Evolutionary conservation across 2,329 filamentous ascomycete species (phyloP).

Genomic region (Cladobotryum protrusum): DNA sequence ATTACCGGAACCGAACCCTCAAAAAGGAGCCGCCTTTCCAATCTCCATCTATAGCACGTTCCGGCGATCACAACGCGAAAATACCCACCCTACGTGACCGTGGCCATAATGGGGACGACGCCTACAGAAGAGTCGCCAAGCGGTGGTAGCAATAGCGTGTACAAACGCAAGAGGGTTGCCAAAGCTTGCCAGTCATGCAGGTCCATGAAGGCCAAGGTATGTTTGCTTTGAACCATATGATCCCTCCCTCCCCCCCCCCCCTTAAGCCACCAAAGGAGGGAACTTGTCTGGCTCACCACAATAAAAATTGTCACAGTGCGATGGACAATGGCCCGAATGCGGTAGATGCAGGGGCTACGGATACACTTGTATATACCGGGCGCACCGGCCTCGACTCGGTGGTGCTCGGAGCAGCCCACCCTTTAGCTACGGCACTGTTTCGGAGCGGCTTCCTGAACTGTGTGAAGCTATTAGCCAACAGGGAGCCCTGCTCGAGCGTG

Average conservation of each 20-base stretch:
- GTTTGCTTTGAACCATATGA: background rate
- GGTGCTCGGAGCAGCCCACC: background rate
- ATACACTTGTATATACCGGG: slow-evolving; percentile 16
- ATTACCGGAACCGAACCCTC: too few relatives aligned
- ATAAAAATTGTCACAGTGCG: slow-evolving; percentile 6
- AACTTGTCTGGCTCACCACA: background rate
- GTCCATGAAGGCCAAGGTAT: slow-evolving; percentile 21
- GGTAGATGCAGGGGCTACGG: slow-evolving; percentile 20
- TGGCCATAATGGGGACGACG: too few relatives aligned
- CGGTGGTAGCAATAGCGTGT: background rate
- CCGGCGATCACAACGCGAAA: too few relatives aligned
- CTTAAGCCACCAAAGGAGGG: too few relatives aligned
- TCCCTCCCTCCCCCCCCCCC: background rate
- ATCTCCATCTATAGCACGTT: too few relatives aligned
- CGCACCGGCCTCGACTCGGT: background rate
- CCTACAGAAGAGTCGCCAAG: too few relatives aligned
- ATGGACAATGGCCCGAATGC: slow-evolving; percentile 18
- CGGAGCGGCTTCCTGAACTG: background rate
- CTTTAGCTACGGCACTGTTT: background rate
- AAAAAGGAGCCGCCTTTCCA: too few relatives aligned
- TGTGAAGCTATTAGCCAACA: slow-evolving; percentile 19
- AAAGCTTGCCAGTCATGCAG: slow-evolving; percentile 21
- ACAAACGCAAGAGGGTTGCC: slow-evolving; percentile 16
- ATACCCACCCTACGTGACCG: too few relatives aligned
- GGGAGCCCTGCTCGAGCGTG: background rate